Evolutionary conservation across 495 filamentous ascomycete genomes (phyloP).

Genomic region (Cetradonia linearis): DNA sequence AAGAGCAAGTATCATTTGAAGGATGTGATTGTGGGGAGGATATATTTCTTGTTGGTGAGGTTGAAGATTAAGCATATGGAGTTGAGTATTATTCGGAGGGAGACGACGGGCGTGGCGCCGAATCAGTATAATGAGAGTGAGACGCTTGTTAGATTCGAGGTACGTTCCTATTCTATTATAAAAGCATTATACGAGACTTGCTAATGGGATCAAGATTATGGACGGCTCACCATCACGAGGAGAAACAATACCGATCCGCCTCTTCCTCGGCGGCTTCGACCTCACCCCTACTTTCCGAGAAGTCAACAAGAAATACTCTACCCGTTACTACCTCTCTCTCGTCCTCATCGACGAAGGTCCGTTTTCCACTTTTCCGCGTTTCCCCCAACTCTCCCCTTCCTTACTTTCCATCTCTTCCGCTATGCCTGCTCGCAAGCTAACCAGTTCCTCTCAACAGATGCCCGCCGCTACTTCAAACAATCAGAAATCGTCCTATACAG

Average conservation of each 20-base stretch:
- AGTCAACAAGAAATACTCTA: slow-evolving; percentile 99
- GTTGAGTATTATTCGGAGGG: slow-evolving; percentile 89
- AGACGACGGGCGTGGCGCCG: slow-evolving; percentile 96
- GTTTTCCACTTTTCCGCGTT: slow-evolving; percentile 13
- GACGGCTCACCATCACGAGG: slow-evolving; percentile 92
- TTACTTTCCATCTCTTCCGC: neutral
- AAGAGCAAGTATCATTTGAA: slow-evolving; percentile 99
- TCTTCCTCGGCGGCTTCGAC: slow-evolving; percentile 97
- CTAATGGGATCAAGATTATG: slow-evolving; percentile 63
- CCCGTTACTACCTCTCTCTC: slow-evolving; percentile 91
- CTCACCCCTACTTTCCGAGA: slow-evolving; percentile 97
- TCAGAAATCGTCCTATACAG: slow-evolving; percentile 97
- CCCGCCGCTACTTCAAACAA: slow-evolving; percentile 97
- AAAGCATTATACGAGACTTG: neutral
- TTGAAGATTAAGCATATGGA: slow-evolving; percentile 99
- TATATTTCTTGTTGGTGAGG: slow-evolving; percentile 96
- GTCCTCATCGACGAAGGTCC: slow-evolving; percentile 93
- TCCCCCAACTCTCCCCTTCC: neutral
- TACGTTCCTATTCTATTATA: slow-evolving; percentile 26
- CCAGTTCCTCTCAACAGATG: slow-evolving; percentile 46
- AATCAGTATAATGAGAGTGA: slow-evolving; percentile 99
- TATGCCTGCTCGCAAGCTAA: neutral
- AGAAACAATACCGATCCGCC: slow-evolving; percentile 94
- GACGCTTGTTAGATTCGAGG: slow-evolving; percentile 95
- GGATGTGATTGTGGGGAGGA: slow-evolving; percentile 97